phyloP scores from a whole-genome alignment of 208 protist genomes.

The Leishmania aethiopica region DNA sequence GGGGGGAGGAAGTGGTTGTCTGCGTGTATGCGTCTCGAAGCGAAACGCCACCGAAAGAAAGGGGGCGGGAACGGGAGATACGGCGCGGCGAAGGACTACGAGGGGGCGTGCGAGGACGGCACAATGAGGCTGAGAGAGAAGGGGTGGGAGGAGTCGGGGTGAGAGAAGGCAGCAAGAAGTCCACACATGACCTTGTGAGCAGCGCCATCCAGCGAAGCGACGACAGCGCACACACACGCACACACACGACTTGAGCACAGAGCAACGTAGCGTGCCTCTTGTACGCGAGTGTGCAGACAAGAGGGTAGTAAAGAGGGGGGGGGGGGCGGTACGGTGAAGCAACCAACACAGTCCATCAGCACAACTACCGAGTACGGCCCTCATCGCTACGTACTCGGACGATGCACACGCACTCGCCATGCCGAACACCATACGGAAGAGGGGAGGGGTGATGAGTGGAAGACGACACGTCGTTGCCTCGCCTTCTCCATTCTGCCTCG shows the following conservation, averaged over 20 bases:
- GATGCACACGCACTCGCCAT: neutral
- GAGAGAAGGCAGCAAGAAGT: neutral
- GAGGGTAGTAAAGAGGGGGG: neutral
- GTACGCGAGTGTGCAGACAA: neutral
- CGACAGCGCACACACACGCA: conserved; percentile 1
- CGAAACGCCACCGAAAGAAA: neutral
- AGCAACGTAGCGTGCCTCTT: neutral
- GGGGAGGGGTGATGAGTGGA: neutral
- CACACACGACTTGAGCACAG: neutral
- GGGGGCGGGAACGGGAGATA: neutral
- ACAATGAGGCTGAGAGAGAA: too few species aligned
- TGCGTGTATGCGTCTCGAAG: neutral
- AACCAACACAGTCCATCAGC: neutral
- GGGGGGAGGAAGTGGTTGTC: neutral
- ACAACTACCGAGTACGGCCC: neutral
- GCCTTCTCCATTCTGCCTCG: too few species aligned
- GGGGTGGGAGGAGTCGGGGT: too few species aligned
- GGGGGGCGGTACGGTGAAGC: neutral
- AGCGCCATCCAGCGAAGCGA: neutral
- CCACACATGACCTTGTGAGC: too few species aligned
- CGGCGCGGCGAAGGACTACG: neutral
- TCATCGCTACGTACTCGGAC: neutral
- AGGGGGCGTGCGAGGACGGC: neutral
- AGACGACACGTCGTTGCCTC: too few species aligned
- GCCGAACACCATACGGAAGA: neutral